Conservation (phyloP, 2,329 filamentous ascomycete species). For the Neopestalotiopsis clavispora region DNA sequence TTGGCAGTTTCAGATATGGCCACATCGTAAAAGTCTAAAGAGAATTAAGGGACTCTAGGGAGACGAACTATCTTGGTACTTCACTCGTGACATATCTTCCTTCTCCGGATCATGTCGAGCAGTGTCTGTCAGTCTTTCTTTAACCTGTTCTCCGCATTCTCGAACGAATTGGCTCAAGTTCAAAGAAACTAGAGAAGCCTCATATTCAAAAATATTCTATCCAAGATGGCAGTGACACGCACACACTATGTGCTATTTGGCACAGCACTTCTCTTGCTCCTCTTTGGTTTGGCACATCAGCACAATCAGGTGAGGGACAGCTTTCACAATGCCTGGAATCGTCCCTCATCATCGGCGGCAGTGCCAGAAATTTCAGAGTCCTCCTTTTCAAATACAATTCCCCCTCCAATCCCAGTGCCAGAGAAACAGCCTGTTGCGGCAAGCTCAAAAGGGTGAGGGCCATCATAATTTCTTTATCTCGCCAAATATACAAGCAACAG, state of each 20-base stretch:
- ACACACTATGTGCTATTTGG: constrained; percentile 15
- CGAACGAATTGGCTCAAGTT: neutral
- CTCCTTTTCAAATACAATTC: neutral
- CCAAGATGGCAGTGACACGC: constrained; percentile 12
- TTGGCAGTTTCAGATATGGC: constrained; percentile 1
- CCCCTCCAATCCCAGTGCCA: neutral
- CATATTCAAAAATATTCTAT: neutral
- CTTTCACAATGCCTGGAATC: constrained; percentile 10
- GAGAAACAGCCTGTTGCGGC: neutral
- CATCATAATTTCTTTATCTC: neutral
- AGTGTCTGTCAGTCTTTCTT: neutral
- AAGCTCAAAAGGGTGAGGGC: neutral
- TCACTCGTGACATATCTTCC: neutral
- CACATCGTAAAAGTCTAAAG: neutral
- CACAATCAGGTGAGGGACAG: constrained; percentile 18
- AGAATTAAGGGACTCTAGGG: neutral
- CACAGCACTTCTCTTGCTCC: constrained; percentile 15
- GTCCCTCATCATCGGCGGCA: neutral
- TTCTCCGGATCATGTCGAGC: neutral
- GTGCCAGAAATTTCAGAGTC: neutral
- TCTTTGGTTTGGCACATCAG: constrained; percentile 17
- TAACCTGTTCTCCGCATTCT: neutral
- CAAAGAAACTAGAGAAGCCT: neutral
- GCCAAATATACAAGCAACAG: neutral
- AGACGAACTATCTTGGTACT: neutral